These are phyloP conservation scores for Rhexocercosporidium sp. DNA, from an alignment of 2,329 filamentous ascomycete genomes.

Conservation along the genomic window DNA sequence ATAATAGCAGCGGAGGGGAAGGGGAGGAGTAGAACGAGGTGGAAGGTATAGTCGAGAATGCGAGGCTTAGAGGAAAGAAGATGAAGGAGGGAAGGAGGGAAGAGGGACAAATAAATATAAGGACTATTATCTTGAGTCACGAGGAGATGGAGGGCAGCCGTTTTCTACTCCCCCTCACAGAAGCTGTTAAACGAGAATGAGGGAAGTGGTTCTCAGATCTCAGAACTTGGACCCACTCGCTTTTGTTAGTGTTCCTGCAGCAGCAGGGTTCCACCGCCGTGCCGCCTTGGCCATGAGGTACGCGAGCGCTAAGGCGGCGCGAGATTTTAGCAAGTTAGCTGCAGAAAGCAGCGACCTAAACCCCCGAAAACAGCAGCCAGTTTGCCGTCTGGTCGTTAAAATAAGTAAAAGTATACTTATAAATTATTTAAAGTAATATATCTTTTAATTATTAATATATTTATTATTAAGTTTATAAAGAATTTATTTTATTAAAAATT, in stretches of 20 bases:
- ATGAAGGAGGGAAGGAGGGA: conserved; percentile 26
- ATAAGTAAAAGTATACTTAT: no score
- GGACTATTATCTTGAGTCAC: conserved; percentile 26
- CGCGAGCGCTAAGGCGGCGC: conserved; percentile 29
- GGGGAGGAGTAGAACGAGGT: conserved; percentile 20
- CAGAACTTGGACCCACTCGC: conserved; percentile 24
- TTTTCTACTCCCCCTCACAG: conserved; percentile 24
- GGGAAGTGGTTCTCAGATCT: conserved; percentile 26
- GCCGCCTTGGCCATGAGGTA: conserved; percentile 32
- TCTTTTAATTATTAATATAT: no score
- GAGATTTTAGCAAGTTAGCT: conserved; percentile 31
- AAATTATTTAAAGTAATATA: no score
- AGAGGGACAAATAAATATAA: conserved; percentile 26
- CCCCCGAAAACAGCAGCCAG: no score
- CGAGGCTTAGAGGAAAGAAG: conserved; percentile 28
- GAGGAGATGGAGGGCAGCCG: conserved; percentile 19
- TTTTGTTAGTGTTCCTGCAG: conserved; percentile 16
- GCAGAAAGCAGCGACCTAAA: conserved; percentile 30
- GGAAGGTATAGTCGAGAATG: conserved; percentile 24
- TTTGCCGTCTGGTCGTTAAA: conserved; percentile 31
- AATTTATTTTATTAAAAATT: no score
- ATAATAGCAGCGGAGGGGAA: conserved; percentile 16
- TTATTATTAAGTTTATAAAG: no score
- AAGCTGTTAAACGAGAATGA: conserved; percentile 21
- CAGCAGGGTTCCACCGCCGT: conserved; percentile 20